Conservation (phyloP, 2,329 filamentous ascomycete genomes). For the Pestalotiopsis sp. region DNA sequence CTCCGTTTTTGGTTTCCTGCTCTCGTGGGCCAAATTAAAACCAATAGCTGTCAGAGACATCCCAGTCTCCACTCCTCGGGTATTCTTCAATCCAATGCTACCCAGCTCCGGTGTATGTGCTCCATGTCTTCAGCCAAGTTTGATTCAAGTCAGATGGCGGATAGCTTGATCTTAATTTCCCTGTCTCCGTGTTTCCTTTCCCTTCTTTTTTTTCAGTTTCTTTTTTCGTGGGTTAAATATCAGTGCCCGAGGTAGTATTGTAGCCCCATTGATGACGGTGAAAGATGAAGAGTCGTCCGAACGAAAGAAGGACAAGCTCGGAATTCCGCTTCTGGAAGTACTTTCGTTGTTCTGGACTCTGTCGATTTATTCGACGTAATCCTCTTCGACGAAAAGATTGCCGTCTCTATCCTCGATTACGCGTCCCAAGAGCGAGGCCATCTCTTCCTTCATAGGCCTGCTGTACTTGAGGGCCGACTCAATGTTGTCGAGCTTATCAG, state of each 20-base stretch:
- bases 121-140: not conserved
- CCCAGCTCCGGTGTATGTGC: not conserved
- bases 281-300: too few species aligned
- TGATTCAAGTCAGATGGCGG: not conserved
- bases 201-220: not conserved
- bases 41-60: too few species aligned
- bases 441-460: not conserved
- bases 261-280: too few species aligned
- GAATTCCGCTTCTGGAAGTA: too few species aligned
- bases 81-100: not conserved
- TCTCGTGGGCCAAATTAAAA: too few species aligned
- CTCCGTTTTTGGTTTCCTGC: too few species aligned
- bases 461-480: slow-evolving; percentile 16
- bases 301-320: too few species aligned
- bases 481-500: slow-evolving; percentile 22
- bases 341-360: too few species aligned
- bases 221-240: not conserved
- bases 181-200: not conserved
- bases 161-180: too few species aligned
- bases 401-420: not conserved
- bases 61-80: too few species aligned
- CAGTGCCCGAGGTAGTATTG: not conserved
- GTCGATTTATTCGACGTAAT: not conserved
- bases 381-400: not conserved
- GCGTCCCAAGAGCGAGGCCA: not conserved